Evolutionary conservation across 768 basidiomycete genomes (phyloP).

Genomic region (Phlegmacium glaucopus): DNA sequence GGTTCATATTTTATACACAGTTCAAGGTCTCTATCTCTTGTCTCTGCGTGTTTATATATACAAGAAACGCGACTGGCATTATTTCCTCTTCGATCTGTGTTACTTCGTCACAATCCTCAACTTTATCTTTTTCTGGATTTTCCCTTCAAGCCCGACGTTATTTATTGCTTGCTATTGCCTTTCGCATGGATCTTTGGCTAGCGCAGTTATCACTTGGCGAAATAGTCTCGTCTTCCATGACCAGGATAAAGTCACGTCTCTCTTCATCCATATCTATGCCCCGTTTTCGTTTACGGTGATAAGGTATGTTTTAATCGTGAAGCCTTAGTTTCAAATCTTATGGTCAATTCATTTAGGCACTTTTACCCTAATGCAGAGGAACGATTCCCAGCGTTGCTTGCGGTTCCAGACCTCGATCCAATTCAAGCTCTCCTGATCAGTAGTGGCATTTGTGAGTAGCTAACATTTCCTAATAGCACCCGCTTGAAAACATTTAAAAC

Average conservation of each 20-base stretch:
- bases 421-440: constrained; percentile 72
- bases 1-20: constrained; percentile 85
- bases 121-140: constrained; percentile 87
- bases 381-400: constrained; percentile 81
- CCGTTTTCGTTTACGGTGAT: constrained; percentile 92
- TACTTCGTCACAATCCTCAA: constrained; percentile 93
- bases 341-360: constrained; percentile 49
- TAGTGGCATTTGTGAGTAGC: constrained; percentile 73
- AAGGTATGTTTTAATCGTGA: constrained; percentile 46
- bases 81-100: constrained; percentile 90
- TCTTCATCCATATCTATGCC: constrained; percentile 94
- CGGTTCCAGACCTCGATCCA: constrained; percentile 71
- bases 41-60: constrained; percentile 82
- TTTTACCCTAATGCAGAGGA: constrained; percentile 77
- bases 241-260: constrained; percentile 90
- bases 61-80: constrained; percentile 93
- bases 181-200: constrained; percentile 86
- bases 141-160: constrained; percentile 72
- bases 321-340: neutral
- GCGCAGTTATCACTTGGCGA: constrained; percentile 96
- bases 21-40: constrained; percentile 73
- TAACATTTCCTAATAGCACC: neutral
- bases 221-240: constrained; percentile 99
- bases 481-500: constrained; percentile 4
- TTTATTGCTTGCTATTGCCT: constrained; percentile 94